A percentile compares a stretch with the other conserved stretches of the same genome.
Conservation (phyloP, 306 rosid species). For the Vigna hirtella region DNA sequence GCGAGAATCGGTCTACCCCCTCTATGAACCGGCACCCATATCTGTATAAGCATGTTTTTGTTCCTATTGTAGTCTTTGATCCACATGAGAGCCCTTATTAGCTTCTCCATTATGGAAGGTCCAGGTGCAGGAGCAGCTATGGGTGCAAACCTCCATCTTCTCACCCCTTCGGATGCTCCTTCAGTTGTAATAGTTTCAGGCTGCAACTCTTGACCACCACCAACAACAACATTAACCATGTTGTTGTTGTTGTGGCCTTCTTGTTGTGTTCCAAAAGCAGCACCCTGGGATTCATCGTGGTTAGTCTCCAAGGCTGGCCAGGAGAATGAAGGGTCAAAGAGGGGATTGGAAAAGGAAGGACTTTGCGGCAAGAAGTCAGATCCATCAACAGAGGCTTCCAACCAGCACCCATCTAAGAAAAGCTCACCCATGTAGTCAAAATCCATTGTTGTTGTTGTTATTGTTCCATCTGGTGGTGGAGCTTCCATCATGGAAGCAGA, state of each 20-base stretch:
- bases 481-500: slow-evolving; percentile 63
- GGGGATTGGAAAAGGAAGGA: slow-evolving; percentile 59
- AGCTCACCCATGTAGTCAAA: slow-evolving; percentile 85
- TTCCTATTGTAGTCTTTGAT: slow-evolving; percentile 64
- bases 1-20: slow-evolving; percentile 70
- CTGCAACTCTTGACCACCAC: slow-evolving; percentile 37
- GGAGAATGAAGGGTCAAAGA: slow-evolving; percentile 61
- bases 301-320: slow-evolving; percentile 64
- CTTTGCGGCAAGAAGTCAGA: slow-evolving; percentile 63
- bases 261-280: slow-evolving; percentile 23
- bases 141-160: slow-evolving; percentile 73
- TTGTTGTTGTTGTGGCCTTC: slow-evolving; percentile 29
- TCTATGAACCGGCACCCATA: slow-evolving; percentile 80
- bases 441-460: slow-evolving; percentile 67
- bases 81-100: slow-evolving; percentile 64
- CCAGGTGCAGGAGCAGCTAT: slow-evolving; percentile 48
- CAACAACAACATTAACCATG: slow-evolving; percentile 41
- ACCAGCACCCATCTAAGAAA: slow-evolving; percentile 82
- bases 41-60: slow-evolving; percentile 80
- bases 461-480: slow-evolving; percentile 55
- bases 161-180: slow-evolving; percentile 50
- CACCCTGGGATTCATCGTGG: slow-evolving; percentile 44
- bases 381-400: slow-evolving; percentile 75
- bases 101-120: slow-evolving; percentile 64
- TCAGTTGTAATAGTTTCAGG: slow-evolving; percentile 50